Evolutionary conservation across 2,329 filamentous ascomycete genomes (phyloP).

Genomic region (Fusarium falciforme): DNA sequence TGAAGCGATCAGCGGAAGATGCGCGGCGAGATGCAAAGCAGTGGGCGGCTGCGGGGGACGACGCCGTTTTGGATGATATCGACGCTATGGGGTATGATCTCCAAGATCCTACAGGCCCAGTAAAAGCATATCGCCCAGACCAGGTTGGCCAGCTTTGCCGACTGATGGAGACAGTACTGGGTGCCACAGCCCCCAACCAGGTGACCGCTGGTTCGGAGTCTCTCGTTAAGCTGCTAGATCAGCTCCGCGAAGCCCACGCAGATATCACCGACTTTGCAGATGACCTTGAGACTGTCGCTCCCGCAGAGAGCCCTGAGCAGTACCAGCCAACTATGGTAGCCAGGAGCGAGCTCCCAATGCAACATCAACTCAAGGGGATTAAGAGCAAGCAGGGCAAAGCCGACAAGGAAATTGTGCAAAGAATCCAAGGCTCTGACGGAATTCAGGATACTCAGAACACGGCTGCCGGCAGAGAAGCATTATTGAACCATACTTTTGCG

Average conservation of each 20-base stretch:
- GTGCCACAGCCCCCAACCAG: neutral
- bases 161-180: neutral
- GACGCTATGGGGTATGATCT: neutral
- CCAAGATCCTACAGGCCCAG: neutral
- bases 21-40: neutral
- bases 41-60: neutral
- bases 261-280: neutral
- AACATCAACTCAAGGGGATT: neutral
- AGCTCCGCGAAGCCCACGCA: neutral
- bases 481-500: neutral
- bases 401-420: neutral
- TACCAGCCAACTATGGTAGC: neutral
- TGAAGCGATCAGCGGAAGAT: constrained; percentile 8
- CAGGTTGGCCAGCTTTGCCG: neutral
- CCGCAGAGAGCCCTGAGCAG: neutral
- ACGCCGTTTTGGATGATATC: neutral
- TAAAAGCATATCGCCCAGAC: neutral
- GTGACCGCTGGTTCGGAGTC: neutral
- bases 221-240: neutral
- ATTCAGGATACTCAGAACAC: neutral
- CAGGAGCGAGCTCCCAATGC: neutral
- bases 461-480: neutral
- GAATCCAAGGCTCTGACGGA: neutral
- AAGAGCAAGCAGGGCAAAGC: neutral
- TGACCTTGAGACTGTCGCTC: neutral